phyloP scores from a whole-genome alignment of 176 grass and related monocot species.

The Musa troglodytarum region DNA sequence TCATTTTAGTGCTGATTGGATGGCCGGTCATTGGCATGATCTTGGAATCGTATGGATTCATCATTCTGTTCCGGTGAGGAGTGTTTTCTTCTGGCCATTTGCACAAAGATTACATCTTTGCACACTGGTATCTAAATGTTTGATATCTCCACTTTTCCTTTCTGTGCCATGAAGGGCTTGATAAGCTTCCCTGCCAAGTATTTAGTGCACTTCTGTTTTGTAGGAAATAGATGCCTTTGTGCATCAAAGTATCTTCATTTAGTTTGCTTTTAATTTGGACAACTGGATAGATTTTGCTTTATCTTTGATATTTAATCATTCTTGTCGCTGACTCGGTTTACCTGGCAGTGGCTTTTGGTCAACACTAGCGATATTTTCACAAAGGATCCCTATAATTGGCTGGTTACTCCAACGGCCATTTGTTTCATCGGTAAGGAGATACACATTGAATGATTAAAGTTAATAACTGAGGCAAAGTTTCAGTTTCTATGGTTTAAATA shows the following conservation, averaged over 20 bases:
- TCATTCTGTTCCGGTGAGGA: constrained; percentile 62
- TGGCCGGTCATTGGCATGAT: constrained; percentile 74
- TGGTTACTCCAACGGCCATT: constrained; percentile 73
- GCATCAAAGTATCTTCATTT: too few species aligned
- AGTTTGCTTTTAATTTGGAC: too few species aligned
- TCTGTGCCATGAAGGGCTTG: too few species aligned
- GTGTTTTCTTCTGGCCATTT: too few species aligned
- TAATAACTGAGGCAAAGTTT: background rate
- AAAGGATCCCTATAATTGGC: constrained; percentile 57
- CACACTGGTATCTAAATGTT: too few species aligned
- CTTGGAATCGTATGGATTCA: constrained; percentile 57
- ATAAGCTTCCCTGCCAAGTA: too few species aligned
- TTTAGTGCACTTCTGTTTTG: too few species aligned
- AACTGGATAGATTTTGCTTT: too few species aligned
- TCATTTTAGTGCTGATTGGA: constrained; percentile 52
- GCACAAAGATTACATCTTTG: too few species aligned
- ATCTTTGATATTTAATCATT: too few species aligned
- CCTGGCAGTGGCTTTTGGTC: constrained; percentile 73
- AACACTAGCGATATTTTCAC: constrained; percentile 60
- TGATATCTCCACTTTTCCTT: too few species aligned
- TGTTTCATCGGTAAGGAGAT: constrained; percentile 50
- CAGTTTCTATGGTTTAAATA: background rate
- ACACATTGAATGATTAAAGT: background rate
- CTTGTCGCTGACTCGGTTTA: constrained; percentile 16
- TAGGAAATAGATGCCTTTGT: too few species aligned